Base-by-base conservation (phyloP, 345 rosid species). In the Eucalyptus regnans region DNA sequence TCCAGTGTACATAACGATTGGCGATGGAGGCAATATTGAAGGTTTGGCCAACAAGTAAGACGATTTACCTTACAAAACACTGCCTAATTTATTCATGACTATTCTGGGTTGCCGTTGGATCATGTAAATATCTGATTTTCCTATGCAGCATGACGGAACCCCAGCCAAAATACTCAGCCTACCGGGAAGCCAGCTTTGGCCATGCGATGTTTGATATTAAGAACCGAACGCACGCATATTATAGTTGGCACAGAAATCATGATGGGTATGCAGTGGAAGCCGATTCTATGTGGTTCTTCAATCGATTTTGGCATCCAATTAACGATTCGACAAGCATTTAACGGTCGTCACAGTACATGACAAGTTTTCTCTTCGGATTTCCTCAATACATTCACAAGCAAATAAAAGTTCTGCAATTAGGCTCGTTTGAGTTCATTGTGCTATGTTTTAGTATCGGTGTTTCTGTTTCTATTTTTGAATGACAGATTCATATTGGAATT, bases 181-280 rank as follows among this genome's bases (percentile, higher is more conserved):
- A 88, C 56, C 94, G 99, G 3, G 99, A 97, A 89, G 98, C 99
- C 5, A 97, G 99, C 89, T 97, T 96, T 33, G 99, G 99, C 12
- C 99, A 97, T 22, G 99, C 98, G 29, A 93, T 93, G 33, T 95
- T 96, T 4, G 95, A 94, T 50, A 95, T 97, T 79, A 93, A 94
- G 95, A 97, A 97, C 93, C 87, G 94, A 89, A 96, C 99, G 6
- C 99, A 96, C 12, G 99, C 99, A 5, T 89, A 89, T 86, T 95
- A 92, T 84, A 93, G 93, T 89, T 97, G 99, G 99, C 98, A 97
- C 87, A 91, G 98, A 33, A 97, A 97, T 89, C 96, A 97, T 10
- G 99, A 96, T 91, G 99, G 99, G 11, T 93, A 87, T n/a, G 95
- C 97, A 2, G 95, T 94, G 54, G 95, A 96, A 89, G 99, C 96